Conservation (phyloP, 2,329 filamentous ascomycete species). For the Aaosphaeria pasadenensis region DNA sequence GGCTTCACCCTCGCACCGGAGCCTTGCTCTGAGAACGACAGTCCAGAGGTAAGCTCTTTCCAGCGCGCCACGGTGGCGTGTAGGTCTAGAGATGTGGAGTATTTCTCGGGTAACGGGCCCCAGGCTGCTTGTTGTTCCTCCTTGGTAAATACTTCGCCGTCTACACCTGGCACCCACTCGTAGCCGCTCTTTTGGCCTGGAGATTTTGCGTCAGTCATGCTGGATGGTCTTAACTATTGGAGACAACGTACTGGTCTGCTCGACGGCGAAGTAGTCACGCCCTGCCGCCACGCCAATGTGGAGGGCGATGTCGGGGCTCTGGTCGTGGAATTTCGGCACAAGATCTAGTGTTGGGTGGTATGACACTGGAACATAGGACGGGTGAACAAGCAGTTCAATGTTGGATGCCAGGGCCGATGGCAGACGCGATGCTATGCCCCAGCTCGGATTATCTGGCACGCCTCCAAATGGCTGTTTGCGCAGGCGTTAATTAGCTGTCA, state of each 20-base stretch:
- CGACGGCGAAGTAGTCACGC: slow-evolving; percentile 65
- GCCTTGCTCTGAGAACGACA: slow-evolving; percentile 1
- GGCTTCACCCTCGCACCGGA: neutral
- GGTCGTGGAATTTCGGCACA: slow-evolving; percentile 61
- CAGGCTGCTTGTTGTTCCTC: slow-evolving; percentile 26
- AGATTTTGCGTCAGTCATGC: neutral
- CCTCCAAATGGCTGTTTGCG: slow-evolving; percentile 68
- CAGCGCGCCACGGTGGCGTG: slow-evolving; percentile 9
- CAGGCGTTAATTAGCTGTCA: neutral
- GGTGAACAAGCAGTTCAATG: slow-evolving; percentile 63
- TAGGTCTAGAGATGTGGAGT: slow-evolving; percentile 17
- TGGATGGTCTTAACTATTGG: neutral
- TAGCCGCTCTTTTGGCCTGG: slow-evolving; percentile 63
- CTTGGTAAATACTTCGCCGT: slow-evolving; percentile 42
- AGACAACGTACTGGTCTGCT: slow-evolving; percentile 55
- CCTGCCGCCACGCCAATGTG: slow-evolving; percentile 77
- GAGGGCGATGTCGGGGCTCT: slow-evolving; percentile 59
- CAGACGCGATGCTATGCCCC: slow-evolving; percentile 71
- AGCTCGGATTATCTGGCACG: slow-evolving; percentile 72
- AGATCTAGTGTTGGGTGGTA: slow-evolving; percentile 64
- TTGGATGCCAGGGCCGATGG: slow-evolving; percentile 36
- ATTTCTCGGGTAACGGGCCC: slow-evolving; percentile 12
- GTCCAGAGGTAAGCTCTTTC: slow-evolving; percentile 6
- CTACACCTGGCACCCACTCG: slow-evolving; percentile 59
- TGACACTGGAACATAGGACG: slow-evolving; percentile 65